These are phyloP conservation scores for Paramecium octaurelia DNA, from an alignment of 73 alveolate genomes.

Conservation along the genomic window DNA sequence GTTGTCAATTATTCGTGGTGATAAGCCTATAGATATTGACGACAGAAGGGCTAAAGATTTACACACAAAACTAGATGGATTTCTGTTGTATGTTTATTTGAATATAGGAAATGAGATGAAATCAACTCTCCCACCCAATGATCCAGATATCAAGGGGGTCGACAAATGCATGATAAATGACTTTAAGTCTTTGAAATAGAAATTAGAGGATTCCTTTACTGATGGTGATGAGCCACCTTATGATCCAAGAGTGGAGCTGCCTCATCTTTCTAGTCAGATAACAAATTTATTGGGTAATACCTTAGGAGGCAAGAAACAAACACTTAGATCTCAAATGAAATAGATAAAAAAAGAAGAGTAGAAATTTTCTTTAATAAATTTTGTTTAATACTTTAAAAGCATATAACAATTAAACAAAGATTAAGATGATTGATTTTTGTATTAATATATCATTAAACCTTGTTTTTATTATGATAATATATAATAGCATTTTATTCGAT, in stretches of 20 bases:
- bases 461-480: background rate
- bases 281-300: background rate
- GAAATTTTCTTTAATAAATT: background rate
- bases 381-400: conserved; percentile 19
- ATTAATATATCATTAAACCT: background rate
- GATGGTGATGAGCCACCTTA: conserved; percentile 42
- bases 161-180: conserved; percentile 40
- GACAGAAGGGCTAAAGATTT: conserved; percentile 32
- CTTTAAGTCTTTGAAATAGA: conserved; percentile 9
- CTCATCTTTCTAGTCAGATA: background rate
- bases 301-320: background rate
- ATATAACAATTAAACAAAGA: background rate
- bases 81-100: background rate
- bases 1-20: conserved; percentile 29
- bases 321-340: background rate
- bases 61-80: background rate
- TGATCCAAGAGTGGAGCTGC: conserved; percentile 13
- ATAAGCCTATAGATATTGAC: conserved; percentile 1
- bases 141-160: background rate
- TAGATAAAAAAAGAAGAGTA: background rate
- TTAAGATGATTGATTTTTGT: background rate
- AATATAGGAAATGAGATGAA: conserved; percentile 25
- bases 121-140: background rate
- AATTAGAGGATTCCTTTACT: conserved; percentile 20
- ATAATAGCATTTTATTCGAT: background rate